Evolutionary conservation across 1,284 basidiomycete genomes (phyloP).

Genomic region (Tausonia pullulans): DNA sequence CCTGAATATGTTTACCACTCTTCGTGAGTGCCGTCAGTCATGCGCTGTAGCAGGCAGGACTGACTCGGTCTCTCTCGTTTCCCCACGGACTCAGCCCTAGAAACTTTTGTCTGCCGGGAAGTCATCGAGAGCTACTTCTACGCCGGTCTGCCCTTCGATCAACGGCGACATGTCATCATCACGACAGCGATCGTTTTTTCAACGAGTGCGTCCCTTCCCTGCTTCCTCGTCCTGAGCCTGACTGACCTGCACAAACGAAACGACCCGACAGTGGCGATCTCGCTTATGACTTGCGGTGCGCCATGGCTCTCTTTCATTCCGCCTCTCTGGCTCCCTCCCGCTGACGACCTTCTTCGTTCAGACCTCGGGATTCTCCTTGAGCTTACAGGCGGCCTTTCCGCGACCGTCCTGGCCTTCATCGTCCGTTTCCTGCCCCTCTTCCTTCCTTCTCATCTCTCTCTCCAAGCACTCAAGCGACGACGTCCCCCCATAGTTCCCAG

Average conservation of each 20-base stretch:
- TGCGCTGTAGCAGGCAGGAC: slow-evolving; percentile 7
- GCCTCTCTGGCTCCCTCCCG: too few relatives aligned
- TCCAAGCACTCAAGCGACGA: neutral
- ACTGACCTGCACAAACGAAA: neutral
- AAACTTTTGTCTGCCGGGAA: slow-evolving; percentile 89
- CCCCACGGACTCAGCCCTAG: slow-evolving; percentile 41
- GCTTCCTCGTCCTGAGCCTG: neutral
- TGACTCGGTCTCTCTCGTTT: slow-evolving; percentile 5
- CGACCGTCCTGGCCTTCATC: slow-evolving; percentile 88
- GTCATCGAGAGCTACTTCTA: slow-evolving; percentile 91
- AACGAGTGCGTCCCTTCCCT: slow-evolving; percentile 37
- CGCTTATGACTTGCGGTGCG: too few relatives aligned
- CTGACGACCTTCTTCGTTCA: neutral
- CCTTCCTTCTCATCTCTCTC: neutral
- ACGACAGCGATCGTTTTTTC: slow-evolving; percentile 73
- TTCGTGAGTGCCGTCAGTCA: slow-evolving; percentile 18
- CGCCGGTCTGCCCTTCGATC: slow-evolving; percentile 65
- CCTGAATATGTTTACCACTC: slow-evolving; percentile 95
- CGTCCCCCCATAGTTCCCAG: slow-evolving; percentile 47
- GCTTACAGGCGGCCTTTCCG: slow-evolving; percentile 88
- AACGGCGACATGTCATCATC: slow-evolving; percentile 78
- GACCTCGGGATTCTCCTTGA: slow-evolving; percentile 93
- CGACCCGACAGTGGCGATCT: neutral
- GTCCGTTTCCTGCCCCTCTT: slow-evolving; percentile 26
- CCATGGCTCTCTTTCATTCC: too few relatives aligned